A percentile compares a stretch with the other conserved stretches of the same genome.
Evolutionary conservation across 352 stramenopile genomes (phyloP).

Genomic region (Salisapilia sapeloensis): DNA sequence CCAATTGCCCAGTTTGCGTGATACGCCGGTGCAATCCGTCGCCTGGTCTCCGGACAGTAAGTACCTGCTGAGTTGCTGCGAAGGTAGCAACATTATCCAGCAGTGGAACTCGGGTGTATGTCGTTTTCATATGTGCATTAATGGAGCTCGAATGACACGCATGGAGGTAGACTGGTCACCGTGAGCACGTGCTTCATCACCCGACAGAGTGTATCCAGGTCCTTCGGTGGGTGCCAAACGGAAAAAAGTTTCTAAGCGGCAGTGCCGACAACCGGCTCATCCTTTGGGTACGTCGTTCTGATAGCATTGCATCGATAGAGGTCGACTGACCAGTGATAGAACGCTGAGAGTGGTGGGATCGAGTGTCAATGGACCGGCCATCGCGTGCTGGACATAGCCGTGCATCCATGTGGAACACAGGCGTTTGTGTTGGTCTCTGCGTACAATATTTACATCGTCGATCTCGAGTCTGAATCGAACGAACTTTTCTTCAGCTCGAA

Average conservation of each 20-base stretch:
- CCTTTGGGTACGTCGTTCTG: constrained; percentile 31
- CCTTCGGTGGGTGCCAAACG: constrained; percentile 36
- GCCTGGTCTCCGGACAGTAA: constrained; percentile 50
- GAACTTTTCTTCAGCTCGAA: constrained; percentile 30
- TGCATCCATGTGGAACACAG: constrained; percentile 30
- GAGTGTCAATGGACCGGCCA: constrained; percentile 52
- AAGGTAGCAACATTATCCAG: constrained; percentile 34
- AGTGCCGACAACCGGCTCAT: constrained; percentile 59
- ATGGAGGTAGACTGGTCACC: constrained; percentile 17
- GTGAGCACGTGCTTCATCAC: constrained; percentile 34
- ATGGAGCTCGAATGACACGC: neutral
- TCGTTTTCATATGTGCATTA: neutral
- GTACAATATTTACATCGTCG: constrained; percentile 41
- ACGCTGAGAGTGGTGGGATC: constrained; percentile 23
- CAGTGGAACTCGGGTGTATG: constrained; percentile 38
- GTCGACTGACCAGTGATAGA: constrained; percentile 9
- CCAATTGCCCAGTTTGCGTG: constrained; percentile 22
- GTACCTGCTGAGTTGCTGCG: constrained; percentile 32
- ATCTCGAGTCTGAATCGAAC: constrained; percentile 36
- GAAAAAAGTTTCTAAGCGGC: constrained; percentile 43
- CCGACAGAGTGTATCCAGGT: constrained; percentile 24
- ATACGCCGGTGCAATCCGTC: constrained; percentile 30
- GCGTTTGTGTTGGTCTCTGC: constrained; percentile 40
- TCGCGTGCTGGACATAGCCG: constrained; percentile 31
- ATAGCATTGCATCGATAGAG: neutral